Conservation (phyloP, 345 rosid genomes). For the Gossypium ekmanianum region DNA sequence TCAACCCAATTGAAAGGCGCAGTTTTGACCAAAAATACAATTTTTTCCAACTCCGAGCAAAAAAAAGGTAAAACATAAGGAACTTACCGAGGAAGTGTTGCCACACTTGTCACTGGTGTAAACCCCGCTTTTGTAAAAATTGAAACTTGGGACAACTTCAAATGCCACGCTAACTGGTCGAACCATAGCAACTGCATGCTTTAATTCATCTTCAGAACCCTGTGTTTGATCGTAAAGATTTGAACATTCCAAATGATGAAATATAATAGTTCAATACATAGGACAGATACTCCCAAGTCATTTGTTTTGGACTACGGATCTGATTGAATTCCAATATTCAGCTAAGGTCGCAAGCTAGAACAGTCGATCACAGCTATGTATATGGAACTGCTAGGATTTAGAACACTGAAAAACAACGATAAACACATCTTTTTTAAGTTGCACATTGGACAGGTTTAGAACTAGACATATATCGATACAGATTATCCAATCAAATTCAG, state of each 20-base stretch:
- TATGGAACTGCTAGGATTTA: no score
- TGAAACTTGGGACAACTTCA: conserved; percentile 59
- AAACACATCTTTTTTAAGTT: neutral
- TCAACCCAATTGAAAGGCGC: neutral
- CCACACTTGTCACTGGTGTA: conserved; percentile 70
- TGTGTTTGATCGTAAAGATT: conserved; percentile 25
- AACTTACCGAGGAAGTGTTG: conserved; percentile 60
- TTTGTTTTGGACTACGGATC: neutral
- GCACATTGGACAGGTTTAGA: neutral
- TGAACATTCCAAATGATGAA: neutral
- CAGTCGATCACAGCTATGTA: neutral
- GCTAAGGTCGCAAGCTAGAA: neutral
- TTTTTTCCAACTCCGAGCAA: neutral
- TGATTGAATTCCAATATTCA: neutral
- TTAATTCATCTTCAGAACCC: conserved; percentile 90
- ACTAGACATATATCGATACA: neutral
- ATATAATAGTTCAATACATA: neutral
- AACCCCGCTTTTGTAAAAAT: conserved; percentile 74
- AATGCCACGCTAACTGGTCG: conserved; percentile 94
- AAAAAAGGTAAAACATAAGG: neutral
- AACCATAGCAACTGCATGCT: conserved; percentile 82
- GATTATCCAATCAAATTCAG: neutral
- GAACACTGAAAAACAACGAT: neutral
- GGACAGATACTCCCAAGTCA: neutral
- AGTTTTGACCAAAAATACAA: neutral